These are phyloP conservation scores for Russula virescens DNA, from an alignment of 768 basidiomycete genomes.

Conservation along the genomic window DNA sequence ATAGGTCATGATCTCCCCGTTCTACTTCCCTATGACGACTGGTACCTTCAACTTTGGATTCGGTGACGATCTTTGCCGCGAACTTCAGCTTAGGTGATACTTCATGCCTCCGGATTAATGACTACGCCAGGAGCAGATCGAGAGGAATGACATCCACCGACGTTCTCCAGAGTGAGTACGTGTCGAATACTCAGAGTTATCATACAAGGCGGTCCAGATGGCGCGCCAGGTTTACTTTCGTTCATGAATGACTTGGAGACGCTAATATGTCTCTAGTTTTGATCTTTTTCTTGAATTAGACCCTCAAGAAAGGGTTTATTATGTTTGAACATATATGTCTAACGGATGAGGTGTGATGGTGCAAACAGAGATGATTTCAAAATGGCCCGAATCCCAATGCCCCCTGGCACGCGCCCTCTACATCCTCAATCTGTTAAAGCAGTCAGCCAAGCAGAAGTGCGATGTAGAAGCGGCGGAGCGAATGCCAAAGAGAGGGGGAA, in stretches of 20 bases:
- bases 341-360: not conserved
- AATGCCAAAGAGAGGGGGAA: too few relatives aligned
- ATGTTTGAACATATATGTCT: not conserved
- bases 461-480: too few relatives aligned
- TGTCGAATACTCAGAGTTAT: too few relatives aligned
- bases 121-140: slow-evolving; percentile 60
- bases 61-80: slow-evolving; percentile 76
- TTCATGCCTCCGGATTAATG: slow-evolving; percentile 75
- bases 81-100: slow-evolving; percentile 71
- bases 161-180: too few relatives aligned
- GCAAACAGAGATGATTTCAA: slow-evolving; percentile 25
- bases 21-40: slow-evolving; percentile 75
- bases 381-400: slow-evolving; percentile 55
- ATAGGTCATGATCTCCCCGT: slow-evolving; percentile 80
- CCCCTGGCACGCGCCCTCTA: slow-evolving; percentile 78
- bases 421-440: slow-evolving; percentile 50
- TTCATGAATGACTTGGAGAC: too few relatives aligned
- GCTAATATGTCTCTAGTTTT: too few relatives aligned
- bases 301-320: not conserved
- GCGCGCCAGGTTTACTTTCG: too few relatives aligned
- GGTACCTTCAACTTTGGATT: slow-evolving; percentile 79
- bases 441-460: not conserved
- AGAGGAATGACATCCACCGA: too few relatives aligned
- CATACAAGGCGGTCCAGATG: too few relatives aligned
- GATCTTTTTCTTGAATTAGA: not conserved